Evolutionary conservation across 345 rosid genomes (phyloP).

Genomic region (Gossypium herbaceum): DNA sequence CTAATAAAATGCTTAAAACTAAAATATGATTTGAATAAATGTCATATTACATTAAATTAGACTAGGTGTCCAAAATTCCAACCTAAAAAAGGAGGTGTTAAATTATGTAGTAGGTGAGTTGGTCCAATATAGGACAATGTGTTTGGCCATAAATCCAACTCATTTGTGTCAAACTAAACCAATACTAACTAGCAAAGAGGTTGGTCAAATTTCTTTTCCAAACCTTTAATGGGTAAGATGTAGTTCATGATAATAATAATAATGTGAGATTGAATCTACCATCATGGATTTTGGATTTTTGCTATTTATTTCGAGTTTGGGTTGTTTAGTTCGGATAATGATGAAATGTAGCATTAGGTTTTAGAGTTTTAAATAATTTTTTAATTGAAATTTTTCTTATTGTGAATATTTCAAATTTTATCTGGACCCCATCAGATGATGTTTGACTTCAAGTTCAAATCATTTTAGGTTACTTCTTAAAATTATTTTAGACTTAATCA

Average conservation of each 20-base stretch:
- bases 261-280: no score
- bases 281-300: no score
- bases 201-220: constrained; percentile 8
- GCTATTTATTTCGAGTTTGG: no score
- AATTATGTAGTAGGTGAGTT: not conserved
- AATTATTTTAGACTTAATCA: no score
- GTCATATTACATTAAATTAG: not conserved
- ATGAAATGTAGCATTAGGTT: no score
- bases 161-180: not conserved
- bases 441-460: no score
- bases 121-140: not conserved
- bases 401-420: no score
- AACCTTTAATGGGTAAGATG: not conserved
- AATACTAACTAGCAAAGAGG: not conserved
- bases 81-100: not conserved
- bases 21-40: not conserved
- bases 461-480: no score
- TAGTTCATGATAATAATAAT: not conserved
- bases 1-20: not conserved
- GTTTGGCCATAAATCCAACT: constrained; percentile 6
- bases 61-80: not conserved
- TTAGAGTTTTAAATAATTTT: no score
- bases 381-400: no score
- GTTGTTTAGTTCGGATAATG: no score
- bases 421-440: no score